phyloP scores from a whole-genome alignment of 257 asterid species.

The Cordia subcordata region DNA sequence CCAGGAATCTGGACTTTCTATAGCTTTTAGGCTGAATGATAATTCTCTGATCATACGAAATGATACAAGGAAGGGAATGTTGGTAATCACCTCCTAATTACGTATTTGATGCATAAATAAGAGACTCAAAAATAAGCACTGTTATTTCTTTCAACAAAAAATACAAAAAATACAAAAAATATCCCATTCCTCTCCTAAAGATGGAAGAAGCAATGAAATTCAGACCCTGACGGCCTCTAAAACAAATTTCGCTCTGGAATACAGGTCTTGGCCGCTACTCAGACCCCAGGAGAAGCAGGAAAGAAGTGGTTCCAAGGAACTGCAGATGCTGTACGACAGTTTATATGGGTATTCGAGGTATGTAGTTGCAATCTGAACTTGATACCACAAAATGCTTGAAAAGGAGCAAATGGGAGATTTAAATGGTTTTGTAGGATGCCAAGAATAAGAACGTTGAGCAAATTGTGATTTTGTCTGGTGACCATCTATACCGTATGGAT shows the following conservation, averaged over 20 bases:
- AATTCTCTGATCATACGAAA: too few species aligned
- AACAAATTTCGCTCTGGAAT: not conserved
- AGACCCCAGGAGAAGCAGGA: conserved; percentile 91
- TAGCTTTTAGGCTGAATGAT: too few species aligned
- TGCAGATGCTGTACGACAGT: conserved; percentile 97
- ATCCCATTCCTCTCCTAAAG: too few species aligned
- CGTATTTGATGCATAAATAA: too few species aligned
- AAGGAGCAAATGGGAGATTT: conserved; percentile 11
- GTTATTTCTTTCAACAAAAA: too few species aligned
- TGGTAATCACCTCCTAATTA: too few species aligned
- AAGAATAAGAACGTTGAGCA: conserved; percentile 72
- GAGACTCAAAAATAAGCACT: too few species aligned
- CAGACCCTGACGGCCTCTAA: not conserved
- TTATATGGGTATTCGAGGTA: conserved; percentile 95
- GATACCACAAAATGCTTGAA: not conserved
- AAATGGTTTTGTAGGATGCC: conserved; percentile 48
- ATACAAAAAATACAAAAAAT: too few species aligned
- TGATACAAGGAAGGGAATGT: too few species aligned
- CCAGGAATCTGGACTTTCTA: too few species aligned
- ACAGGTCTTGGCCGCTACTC: conserved; percentile 98
- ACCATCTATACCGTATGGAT: conserved; percentile 95
- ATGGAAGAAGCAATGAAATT: not conserved
- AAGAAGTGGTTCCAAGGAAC: conserved; percentile 97
- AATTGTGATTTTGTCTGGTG: conserved; percentile 85
- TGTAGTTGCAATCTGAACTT: conserved; percentile 5